Base-by-base conservation (phyloP, 2,329 filamentous ascomycete genomes). In the Epichloe sp. region DNA sequence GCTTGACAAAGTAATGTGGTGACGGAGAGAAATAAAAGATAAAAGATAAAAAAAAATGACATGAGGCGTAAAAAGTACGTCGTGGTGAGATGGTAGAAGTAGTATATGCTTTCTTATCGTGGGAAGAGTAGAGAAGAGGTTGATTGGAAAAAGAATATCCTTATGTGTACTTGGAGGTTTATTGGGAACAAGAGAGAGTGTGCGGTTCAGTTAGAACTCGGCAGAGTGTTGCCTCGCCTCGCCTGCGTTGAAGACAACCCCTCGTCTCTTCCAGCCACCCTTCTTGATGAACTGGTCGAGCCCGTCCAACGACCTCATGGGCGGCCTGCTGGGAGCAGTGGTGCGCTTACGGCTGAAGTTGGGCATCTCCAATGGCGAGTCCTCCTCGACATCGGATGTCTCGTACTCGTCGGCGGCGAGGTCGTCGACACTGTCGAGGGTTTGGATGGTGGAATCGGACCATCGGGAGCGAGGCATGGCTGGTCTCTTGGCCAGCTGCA, bases 211-310 rank as follows among this genome's bases (percentile, higher is more conserved):
- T 46, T 38, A 23, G 35, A 41, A 43, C n/a, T 42, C 35, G 34
- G n/a, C 40, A 17, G 38, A 35, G 31, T 46, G 40, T 17, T 31
- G 40, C 3, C 47, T 38, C 15, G 48, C 52, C 47, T 68, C 66
- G 31, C 68, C 60, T 35, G 61, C 55, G 51, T 66, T 59, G 52
- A 72, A 71, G 60, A 71, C 61, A 42, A 72, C 65, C 47, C 68
- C 69, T 12, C 68, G 62, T 50, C 69, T 62, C 63, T 72, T 72
- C 70, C 69, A 72, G 36, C 70, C 68, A 38, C 68, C 67, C 15
- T 67, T 66, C 62, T 69, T 70, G 56, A 69, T 63, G 37, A 69
- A 68, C 56, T 71, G 62, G 46, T 72, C 68, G 55, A 72, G 63
- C 53, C 61, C 64, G 58, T 69, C 66, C 46, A 66, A 59, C 10